A percentile compares a stretch with the other conserved stretches of the same genome.
Evolutionary conservation across 163 green algal species (phyloP).

Genomic region (Prototheca wickerhamii): DNA sequence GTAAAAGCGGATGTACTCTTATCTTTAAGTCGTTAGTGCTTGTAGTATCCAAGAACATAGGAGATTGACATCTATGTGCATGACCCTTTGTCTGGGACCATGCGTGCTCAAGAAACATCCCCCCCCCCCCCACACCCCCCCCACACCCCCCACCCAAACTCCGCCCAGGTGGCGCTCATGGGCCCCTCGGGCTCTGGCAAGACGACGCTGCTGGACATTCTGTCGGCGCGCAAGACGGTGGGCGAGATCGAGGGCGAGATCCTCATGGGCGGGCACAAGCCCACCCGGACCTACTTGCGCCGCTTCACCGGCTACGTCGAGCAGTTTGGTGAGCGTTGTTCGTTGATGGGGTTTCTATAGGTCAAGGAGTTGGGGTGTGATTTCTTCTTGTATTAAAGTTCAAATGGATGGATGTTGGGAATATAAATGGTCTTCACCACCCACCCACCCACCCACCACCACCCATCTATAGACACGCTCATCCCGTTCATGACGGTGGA

Average conservation of each 20-base stretch:
- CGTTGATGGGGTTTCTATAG: no score
- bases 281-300: conserved; percentile 52
- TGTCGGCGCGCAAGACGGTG: conserved; percentile 46
- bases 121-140: no score
- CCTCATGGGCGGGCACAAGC: conserved; percentile 38
- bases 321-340: conserved; percentile 22
- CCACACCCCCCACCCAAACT: not conserved
- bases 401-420: no score
- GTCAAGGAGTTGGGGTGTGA: no score
- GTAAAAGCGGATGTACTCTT: not conserved
- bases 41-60: not conserved
- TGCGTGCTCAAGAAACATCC: not conserved
- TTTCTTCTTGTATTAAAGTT: no score
- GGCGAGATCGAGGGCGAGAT: conserved; percentile 31
- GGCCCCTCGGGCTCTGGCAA: conserved; percentile 59
- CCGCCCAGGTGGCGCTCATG: not conserved
- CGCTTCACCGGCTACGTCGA: conserved; percentile 62
- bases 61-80: not conserved
- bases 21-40: not conserved
- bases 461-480: conserved; percentile 4
- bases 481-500: conserved; percentile 18
- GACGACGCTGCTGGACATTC: conserved; percentile 62
- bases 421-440: no score
- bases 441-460: no score
- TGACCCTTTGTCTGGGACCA: not conserved